These are phyloP conservation scores for Plectranthus barbatus DNA, from an alignment of 257 asterid species.

Conservation along the genomic window DNA sequence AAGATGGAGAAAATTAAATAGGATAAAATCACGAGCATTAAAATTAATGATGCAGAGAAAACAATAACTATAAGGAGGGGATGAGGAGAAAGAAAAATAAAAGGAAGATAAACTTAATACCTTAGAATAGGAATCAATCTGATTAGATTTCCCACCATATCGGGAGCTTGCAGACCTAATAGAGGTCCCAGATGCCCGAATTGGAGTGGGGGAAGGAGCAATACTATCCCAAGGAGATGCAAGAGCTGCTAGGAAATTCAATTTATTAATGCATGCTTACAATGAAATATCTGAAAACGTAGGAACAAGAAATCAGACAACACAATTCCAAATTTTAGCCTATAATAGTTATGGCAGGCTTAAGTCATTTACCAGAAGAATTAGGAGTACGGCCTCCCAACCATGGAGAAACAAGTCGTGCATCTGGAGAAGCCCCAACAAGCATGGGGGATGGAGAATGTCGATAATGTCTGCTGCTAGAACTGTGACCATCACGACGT, in stretches of 20 bases:
- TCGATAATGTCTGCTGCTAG: slow-evolving; percentile 47
- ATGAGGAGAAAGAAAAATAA: neutral
- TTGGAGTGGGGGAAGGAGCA: slow-evolving; percentile 90
- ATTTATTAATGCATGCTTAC: neutral
- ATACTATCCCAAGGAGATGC: slow-evolving; percentile 88
- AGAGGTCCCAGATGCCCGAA: slow-evolving; percentile 88
- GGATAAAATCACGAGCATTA: slow-evolving; percentile 1
- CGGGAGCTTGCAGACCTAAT: slow-evolving; percentile 61
- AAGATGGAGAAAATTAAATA: neutral
- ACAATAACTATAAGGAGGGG: neutral
- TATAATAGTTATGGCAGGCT: neutral
- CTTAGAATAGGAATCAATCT: slow-evolving; percentile 40
- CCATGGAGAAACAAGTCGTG: slow-evolving; percentile 94
- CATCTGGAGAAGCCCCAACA: slow-evolving; percentile 90
- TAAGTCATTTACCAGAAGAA: slow-evolving; percentile 34
- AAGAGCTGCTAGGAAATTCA: slow-evolving; percentile 25
- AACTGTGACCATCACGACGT: slow-evolving; percentile 44
- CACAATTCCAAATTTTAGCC: slow-evolving; percentile 4
- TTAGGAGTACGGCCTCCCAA: slow-evolving; percentile 73
- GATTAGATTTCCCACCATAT: slow-evolving; percentile 45
- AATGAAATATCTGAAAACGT: neutral
- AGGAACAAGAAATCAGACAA: slow-evolving; percentile 11
- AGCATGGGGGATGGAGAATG: slow-evolving; percentile 81
- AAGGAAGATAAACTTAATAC: slow-evolving; percentile 23
- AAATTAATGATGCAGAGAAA: neutral